Evolutionary conservation across 192 early-diverging fungal genomes (phyloP).

Genomic region (Phycomyces blakesleeanus): DNA sequence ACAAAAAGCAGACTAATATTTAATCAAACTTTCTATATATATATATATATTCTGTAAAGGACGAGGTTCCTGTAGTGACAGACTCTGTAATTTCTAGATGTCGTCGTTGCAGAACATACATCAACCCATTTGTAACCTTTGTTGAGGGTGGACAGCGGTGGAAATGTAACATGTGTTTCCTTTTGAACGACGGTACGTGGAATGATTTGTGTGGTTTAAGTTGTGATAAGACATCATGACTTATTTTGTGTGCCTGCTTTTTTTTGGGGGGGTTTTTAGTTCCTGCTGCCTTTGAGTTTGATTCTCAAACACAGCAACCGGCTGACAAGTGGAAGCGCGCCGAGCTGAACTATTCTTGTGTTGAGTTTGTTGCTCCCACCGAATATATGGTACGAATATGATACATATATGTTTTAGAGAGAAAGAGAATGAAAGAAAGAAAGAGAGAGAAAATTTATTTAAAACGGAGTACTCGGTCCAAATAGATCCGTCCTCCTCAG

Average conservation of each 20-base stretch:
- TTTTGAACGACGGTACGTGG: conserved; percentile 78
- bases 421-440: background rate
- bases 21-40: background rate
- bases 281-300: conserved; percentile 72
- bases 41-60: conserved; percentile 28
- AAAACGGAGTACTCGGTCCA: too few relatives aligned
- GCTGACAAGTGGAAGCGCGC: conserved; percentile 84
- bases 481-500: conserved; percentile 85
- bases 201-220: conserved; percentile 2
- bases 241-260: too few relatives aligned
- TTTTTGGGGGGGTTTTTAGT: conserved; percentile 42
- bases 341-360: conserved; percentile 84
- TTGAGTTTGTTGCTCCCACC: conserved; percentile 94
- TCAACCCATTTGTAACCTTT: conserved; percentile 95
- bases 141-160: conserved; percentile 93
- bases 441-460: background rate
- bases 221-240: background rate
- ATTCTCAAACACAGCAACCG: conserved; percentile 70
- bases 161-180: conserved; percentile 94
- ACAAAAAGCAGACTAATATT: background rate
- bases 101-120: conserved; percentile 90
- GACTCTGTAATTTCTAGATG: conserved; percentile 91
- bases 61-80: conserved; percentile 82
- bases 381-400: conserved; percentile 83
- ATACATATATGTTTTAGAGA: too few relatives aligned